Base-by-base conservation (phyloP, 345 rosid species). In the Rubroshorea leprosula region DNA sequence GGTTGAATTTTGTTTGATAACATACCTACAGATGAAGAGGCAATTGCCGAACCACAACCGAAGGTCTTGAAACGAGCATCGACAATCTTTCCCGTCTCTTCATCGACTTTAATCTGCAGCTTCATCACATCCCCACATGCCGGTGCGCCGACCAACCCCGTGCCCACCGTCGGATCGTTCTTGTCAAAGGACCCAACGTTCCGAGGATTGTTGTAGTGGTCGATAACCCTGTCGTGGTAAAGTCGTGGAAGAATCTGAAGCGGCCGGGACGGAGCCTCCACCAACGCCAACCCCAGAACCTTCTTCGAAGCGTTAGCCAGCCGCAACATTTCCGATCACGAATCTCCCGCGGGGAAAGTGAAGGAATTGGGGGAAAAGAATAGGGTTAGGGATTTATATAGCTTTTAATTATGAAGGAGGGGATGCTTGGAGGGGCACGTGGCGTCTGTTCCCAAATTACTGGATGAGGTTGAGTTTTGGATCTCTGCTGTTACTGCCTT, bases 91-190 rank as follows among this genome's bases (percentile, higher is more conserved):
- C 95, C 97, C 14, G 88, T 81, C 61, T 76, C 67, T 49, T 94
- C 93, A 62, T 94, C 96, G 48, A 90, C 90, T 83, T 72, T 94
- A 46, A 94, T 90, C 59, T 94, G 99, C 22, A 94, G 86, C 86
- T 94, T 94, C 99, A 90, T 94, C 4, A 94, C 96, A 70, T 94
- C 99, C 5, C 97, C 99, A 26, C 99, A 94, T 0, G 99, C 96
- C 0, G 99, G 99, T 11, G 99, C 99, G 0, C 99, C 99, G 5
- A 94, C 99, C 41, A 94, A 81, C 0, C 99, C 97, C 10, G 97
- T 94, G 2, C 99, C 99, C 0, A 94, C 77, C 44, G 16, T 53
- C 3, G 99, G 90, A 53, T 90, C 97, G 61, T 64, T 90, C 81
- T 94, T 94, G 60, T 94, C 99, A 62, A 94, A 83, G 19, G 99